Conservation (phyloP, 441 rosid genomes). For the Iberis amara region DNA sequence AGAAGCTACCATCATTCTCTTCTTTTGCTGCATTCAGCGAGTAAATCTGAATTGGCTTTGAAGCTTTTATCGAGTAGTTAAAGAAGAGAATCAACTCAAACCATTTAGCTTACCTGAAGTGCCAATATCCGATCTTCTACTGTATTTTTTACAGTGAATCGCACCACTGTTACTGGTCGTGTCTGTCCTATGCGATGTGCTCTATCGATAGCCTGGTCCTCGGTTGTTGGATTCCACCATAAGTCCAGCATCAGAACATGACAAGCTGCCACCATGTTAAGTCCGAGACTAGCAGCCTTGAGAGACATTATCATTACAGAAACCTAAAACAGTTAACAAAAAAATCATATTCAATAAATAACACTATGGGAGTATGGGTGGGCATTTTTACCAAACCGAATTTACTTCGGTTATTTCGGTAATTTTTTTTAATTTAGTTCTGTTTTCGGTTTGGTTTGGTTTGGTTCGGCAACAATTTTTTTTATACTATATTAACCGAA, state of each 20-base stretch:
- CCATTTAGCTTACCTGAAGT: neutral
- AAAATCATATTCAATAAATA: neutral
- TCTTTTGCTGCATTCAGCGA: conserved; percentile 57
- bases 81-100: too few species aligned
- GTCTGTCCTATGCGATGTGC: conserved; percentile 17
- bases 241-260: conserved; percentile 78
- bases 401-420: too few species aligned
- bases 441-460: too few species aligned
- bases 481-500: too few species aligned
- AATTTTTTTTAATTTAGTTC: too few species aligned
- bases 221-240: conserved; percentile 59
- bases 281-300: conserved; percentile 94
- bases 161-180: neutral
- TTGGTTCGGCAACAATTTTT: too few species aligned
- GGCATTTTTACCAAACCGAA: neutral
- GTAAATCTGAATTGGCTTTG: too few species aligned
- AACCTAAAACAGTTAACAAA: conserved; percentile 39
- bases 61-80: too few species aligned
- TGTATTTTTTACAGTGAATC: neutral
- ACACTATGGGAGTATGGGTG: too few species aligned
- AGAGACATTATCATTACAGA: conserved; percentile 90
- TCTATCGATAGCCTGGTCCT: conserved; percentile 11
- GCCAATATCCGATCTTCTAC: conserved; percentile 9
- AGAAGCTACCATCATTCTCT: conserved; percentile 86
- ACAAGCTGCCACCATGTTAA: conserved; percentile 92